These are phyloP conservation scores for Lentinula novae-zelandiae DNA, from an alignment of 1,284 basidiomycete genomes.

Conservation along the genomic window DNA sequence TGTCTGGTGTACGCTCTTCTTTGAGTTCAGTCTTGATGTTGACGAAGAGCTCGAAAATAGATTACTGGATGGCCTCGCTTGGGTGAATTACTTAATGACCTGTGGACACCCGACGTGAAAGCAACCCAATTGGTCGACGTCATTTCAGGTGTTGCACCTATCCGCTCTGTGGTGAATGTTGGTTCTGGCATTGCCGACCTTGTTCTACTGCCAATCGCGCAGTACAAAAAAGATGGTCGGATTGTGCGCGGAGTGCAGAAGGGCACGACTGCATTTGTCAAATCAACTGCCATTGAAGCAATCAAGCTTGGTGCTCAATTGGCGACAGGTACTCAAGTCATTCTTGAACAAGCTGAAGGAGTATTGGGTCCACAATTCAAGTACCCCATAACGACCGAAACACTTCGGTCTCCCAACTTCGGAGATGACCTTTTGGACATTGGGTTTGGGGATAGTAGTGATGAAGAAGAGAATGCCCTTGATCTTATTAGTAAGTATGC, in stretches of 20 bases:
- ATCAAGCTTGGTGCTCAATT: slow-evolving; percentile 92
- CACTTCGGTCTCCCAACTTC: slow-evolving; percentile 42
- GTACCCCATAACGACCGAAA: slow-evolving; percentile 62
- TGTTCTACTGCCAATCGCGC: slow-evolving; percentile 92
- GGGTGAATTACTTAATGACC: slow-evolving; percentile 89
- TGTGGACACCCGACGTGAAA: slow-evolving; percentile 99
- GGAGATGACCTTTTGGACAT: slow-evolving; percentile 20
- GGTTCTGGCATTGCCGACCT: slow-evolving; percentile 96
- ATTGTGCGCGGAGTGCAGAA: slow-evolving; percentile 92
- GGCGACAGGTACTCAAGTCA: slow-evolving; percentile 68
- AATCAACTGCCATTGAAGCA: slow-evolving; percentile 91
- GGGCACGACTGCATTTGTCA: slow-evolving; percentile 89
- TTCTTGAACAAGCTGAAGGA: slow-evolving; percentile 93
- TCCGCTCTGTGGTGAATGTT: slow-evolving; percentile 94
- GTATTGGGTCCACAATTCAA: slow-evolving; percentile 81
- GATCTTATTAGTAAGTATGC: slow-evolving; percentile 81
- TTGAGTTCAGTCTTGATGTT: slow-evolving; percentile 6
- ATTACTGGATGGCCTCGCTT: slow-evolving; percentile 87
- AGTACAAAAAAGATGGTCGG: slow-evolving; percentile 96
- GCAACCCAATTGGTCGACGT: slow-evolving; percentile 97
- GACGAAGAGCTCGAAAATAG: slow-evolving; percentile 34
- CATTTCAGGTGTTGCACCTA: slow-evolving; percentile 94
- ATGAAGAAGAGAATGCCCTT: slow-evolving; percentile 47
- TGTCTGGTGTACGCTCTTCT: slow-evolving; percentile 73
- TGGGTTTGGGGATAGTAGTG: slow-evolving; percentile 32